A percentile compares a stretch with the other conserved stretches of the same genome.
Evolutionary conservation across 495 filamentous ascomycete species (phyloP).

Genomic region (Physcia stellaris): DNA sequence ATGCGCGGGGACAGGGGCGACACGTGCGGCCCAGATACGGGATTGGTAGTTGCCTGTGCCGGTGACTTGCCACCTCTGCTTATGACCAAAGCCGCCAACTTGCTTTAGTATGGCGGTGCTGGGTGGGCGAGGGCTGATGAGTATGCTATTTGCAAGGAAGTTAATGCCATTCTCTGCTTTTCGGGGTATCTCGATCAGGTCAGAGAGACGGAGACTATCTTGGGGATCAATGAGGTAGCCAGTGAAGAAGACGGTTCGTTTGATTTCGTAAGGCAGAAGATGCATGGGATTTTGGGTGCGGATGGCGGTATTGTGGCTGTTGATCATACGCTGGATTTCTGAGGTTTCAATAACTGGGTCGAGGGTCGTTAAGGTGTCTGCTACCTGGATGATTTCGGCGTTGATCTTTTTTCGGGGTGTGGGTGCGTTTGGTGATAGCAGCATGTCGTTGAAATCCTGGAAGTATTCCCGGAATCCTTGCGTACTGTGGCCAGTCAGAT

Average conservation of each 20-base stretch:
- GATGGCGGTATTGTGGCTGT: conserved; percentile 58
- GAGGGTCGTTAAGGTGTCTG: conserved; percentile 59
- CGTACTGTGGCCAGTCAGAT: conserved; percentile 31
- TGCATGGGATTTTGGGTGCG: conserved; percentile 24
- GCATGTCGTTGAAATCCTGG: conserved; percentile 48
- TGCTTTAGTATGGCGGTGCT: conserved; percentile 55
- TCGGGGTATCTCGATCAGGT: conserved; percentile 47
- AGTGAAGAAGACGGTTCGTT: conserved; percentile 84
- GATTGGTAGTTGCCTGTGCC: conserved; percentile 61
- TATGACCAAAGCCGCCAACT: conserved; percentile 72
- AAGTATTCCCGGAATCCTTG: conserved; percentile 76
- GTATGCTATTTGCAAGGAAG: conserved; percentile 76
- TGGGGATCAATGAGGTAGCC: conserved; percentile 67
- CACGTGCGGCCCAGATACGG: conserved; percentile 72
- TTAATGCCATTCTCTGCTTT: conserved; percentile 54
- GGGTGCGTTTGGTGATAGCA: conserved; percentile 20
- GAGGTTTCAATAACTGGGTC: conserved; percentile 72
- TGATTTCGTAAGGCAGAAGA: conserved; percentile 45
- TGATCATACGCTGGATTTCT: conserved; percentile 80
- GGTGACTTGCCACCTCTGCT: conserved; percentile 69
- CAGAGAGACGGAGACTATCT: conserved; percentile 56
- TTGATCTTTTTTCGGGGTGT: conserved; percentile 44
- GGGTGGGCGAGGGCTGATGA: conserved; percentile 68
- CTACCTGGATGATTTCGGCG: conserved; percentile 77
- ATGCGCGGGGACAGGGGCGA: conserved; percentile 54